These are phyloP conservation scores for Taphrina wiesneri DNA, from an alignment of 1,139 yeast species.

Conservation along the genomic window DNA sequence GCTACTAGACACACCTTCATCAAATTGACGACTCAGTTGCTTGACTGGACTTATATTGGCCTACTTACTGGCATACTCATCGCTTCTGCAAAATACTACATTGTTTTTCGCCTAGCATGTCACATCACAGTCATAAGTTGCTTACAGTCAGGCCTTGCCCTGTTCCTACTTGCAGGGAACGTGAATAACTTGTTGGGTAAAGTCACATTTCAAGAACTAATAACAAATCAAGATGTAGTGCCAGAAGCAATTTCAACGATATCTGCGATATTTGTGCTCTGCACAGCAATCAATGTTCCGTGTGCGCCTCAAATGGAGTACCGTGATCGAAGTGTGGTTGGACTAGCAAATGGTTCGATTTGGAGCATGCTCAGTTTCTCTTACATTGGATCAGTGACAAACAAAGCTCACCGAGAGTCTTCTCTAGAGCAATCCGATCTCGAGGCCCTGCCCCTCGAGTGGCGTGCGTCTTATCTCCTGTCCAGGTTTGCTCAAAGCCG, in stretches of 20 bases:
- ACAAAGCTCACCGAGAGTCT: background rate
- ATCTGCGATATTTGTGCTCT: background rate
- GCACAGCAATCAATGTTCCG: background rate
- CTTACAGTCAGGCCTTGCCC: background rate
- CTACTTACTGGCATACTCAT: background rate
- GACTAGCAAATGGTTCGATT: background rate
- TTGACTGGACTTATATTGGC: background rate
- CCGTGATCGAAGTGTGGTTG: slow-evolving; percentile 1
- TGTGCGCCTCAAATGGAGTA: slow-evolving; percentile 10
- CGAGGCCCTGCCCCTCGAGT: background rate
- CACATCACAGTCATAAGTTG: background rate
- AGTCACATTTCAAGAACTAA: background rate
- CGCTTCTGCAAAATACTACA: background rate
- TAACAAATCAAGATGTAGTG: background rate
- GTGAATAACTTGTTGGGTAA: background rate
- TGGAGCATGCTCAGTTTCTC: background rate
- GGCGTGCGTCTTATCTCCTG: background rate
- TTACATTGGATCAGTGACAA: background rate
- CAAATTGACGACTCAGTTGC: background rate
- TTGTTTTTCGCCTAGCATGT: background rate
- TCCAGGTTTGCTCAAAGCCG: background rate
- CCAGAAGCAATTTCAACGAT: background rate
- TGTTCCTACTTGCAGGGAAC: background rate
- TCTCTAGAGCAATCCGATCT: background rate
- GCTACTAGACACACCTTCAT: background rate